These are phyloP conservation scores for Aspergillus clavatus DNA, from an alignment of 2,329 filamentous ascomycete genomes.

Conservation along the genomic window DNA sequence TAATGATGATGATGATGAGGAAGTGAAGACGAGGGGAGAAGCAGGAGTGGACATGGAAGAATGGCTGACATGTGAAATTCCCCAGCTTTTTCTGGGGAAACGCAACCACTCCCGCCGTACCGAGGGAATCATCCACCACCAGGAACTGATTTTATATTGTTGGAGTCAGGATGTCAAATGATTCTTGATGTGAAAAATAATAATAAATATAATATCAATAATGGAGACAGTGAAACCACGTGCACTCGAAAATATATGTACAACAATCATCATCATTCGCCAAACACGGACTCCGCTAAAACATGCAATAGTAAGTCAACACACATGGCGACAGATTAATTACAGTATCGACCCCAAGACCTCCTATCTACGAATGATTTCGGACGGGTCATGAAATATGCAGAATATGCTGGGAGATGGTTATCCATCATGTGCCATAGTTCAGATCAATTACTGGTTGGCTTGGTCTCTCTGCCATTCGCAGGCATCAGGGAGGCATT, in stretches of 20 bases:
- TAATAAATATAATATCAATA: too few relatives aligned
- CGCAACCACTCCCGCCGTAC: not conserved
- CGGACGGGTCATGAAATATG: too few relatives aligned
- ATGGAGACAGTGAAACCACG: too few relatives aligned
- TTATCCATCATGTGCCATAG: not conserved
- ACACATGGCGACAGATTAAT: not conserved
- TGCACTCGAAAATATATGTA: not conserved
- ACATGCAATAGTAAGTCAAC: not conserved
- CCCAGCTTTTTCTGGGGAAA: not conserved
- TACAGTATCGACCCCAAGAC: not conserved
- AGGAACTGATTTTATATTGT: too few relatives aligned
- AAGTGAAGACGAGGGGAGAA: not conserved
- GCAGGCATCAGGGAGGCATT: constrained; percentile 12
- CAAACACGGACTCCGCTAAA: not conserved
- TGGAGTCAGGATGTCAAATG: too few relatives aligned
- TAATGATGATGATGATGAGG: not conserved
- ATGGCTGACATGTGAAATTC: constrained; percentile 18
- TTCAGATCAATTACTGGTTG: constrained; percentile 3
- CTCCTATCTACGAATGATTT: not conserved
- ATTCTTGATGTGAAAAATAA: too few relatives aligned
- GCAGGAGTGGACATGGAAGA: not conserved
- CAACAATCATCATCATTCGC: not conserved
- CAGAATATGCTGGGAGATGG: not conserved
- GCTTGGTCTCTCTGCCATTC: constrained; percentile 2
- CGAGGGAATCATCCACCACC: not conserved